Evolutionary conservation across 108 stramenopile genomes (phyloP).

Genomic region (Phaeodactylum tricornutum): DNA sequence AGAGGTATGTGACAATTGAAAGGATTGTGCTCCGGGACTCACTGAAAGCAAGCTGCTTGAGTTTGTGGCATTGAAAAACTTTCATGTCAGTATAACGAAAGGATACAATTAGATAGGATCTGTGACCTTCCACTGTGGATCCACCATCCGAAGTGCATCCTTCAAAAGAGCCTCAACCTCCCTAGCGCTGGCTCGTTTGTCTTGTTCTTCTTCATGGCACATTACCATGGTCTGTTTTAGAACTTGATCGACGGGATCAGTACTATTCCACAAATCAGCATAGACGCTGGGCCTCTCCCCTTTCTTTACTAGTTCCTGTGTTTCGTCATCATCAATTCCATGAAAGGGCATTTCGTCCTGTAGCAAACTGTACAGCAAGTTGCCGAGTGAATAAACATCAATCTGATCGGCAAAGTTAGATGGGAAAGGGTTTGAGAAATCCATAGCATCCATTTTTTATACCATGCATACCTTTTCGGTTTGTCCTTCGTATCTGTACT

Average conservation of each 20-base stretch:
- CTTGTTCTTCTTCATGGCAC: slow-evolving; percentile 41
- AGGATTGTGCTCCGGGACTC: no score
- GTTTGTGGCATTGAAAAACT: no score
- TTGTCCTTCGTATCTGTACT: slow-evolving; percentile 41
- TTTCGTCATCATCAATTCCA: slow-evolving; percentile 19
- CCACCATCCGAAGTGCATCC: no score
- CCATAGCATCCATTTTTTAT: background rate
- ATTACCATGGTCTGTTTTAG: slow-evolving; percentile 33
- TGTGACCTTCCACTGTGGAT: no score
- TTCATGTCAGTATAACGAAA: no score
- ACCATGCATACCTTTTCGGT: slow-evolving; percentile 22
- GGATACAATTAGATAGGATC: no score
- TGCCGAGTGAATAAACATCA: slow-evolving; percentile 69
- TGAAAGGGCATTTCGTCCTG: slow-evolving; percentile 37
- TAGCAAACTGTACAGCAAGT: slow-evolving; percentile 51
- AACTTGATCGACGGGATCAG: slow-evolving; percentile 27
- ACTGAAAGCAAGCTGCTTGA: no score
- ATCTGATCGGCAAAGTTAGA: slow-evolving; percentile 5
- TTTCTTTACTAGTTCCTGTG: slow-evolving; percentile 14
- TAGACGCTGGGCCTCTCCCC: slow-evolving; percentile 31
- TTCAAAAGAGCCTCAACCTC: slow-evolving; percentile 16
- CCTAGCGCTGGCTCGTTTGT: slow-evolving; percentile 34
- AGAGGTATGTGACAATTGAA: no score
- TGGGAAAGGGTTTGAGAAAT: background rate
- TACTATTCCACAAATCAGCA: slow-evolving; percentile 15